Base-by-base conservation (phyloP, 208 protist genomes). In the Crithidia bombi region DNA sequence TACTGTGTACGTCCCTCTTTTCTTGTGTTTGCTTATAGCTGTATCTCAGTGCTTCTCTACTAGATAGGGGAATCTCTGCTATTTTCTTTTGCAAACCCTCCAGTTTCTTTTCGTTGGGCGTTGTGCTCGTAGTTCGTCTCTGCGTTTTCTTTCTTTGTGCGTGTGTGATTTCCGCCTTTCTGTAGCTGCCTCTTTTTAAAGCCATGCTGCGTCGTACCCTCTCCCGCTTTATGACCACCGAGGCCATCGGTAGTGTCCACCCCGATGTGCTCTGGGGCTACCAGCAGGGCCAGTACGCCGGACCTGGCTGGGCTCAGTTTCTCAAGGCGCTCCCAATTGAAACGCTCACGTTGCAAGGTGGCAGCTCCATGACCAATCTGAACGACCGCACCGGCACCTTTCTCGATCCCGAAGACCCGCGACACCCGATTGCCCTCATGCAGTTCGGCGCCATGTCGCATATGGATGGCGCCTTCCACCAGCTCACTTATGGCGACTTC, bases 251-350 rank as follows among this genome's bases (percentile, higher is more conserved):
- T 6, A 39, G 49, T 12, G 88, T 85, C 21, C 91, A 94, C 65
- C 91, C 91, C 14, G 91, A 96, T 81, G 83, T 93, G 23, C 41
- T 93, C 44, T 96, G 85, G 86, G 87, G 88, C 15, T 70, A 89
- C 75, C 89, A 91, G 88, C 83, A 93, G 43, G 83, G 73, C 21
- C 81, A 87, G 65, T 96, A 96, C 77, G 81, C 79, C 5, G 91
- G 91, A 32, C 91, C 88, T 17, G 91, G 91, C 2, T 96, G 91
- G 91, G 65, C 78, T 0, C 69, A 76, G n/a, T 86, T 83, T 55
- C 81, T 93, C 55, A 91, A 92, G 49, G 69, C 81, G 15, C 70
- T 96, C 3, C 88, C 91, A 3, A 75, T 90, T 19, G 88, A 96
- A 56, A 82, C 76, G 36, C 75, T 96, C 30, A 77, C 82, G 55